Percentiles rank a stretch among this genome's conserved stretches.
These are phyloP conservation scores for Botryotinia convoluta DNA, from an alignment of 2,329 filamentous ascomycete species.

Conservation along the genomic window DNA sequence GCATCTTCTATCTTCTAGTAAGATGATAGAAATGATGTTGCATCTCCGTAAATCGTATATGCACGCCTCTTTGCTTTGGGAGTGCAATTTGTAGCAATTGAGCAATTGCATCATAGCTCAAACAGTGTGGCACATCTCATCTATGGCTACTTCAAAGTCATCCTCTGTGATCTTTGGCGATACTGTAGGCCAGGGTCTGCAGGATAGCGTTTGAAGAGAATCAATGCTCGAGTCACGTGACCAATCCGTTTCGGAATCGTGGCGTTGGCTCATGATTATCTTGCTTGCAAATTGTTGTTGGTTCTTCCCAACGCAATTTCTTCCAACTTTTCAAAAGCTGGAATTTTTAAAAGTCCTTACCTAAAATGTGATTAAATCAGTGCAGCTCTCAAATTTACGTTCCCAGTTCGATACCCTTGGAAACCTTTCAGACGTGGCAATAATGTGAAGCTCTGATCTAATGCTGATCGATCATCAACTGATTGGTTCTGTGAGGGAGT, in stretches of 20 bases:
- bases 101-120: not conserved
- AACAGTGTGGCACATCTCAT: not conserved
- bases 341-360: not conserved
- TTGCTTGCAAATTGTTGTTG: not conserved
- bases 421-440: not conserved
- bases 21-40: not conserved
- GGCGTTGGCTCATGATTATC: not conserved
- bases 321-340: not conserved
- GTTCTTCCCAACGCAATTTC: not conserved
- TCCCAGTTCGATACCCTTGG: not conserved
- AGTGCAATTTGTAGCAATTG: not conserved
- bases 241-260: not conserved
- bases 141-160: not conserved
- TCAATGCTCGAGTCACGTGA: not conserved
- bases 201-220: not conserved
- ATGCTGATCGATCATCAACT: not conserved
- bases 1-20: not conserved
- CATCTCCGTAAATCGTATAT: not conserved
- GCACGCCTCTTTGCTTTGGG: not conserved
- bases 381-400: not conserved
- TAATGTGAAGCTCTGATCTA: not conserved
- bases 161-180: not conserved
- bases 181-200: not conserved
- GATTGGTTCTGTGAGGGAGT: not conserved
- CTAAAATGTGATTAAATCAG: not conserved